Percentiles rank a stretch among this genome's conserved stretches.
phyloP scores from a whole-genome alignment of 345 rosid species.

The Murraya koenigii region DNA sequence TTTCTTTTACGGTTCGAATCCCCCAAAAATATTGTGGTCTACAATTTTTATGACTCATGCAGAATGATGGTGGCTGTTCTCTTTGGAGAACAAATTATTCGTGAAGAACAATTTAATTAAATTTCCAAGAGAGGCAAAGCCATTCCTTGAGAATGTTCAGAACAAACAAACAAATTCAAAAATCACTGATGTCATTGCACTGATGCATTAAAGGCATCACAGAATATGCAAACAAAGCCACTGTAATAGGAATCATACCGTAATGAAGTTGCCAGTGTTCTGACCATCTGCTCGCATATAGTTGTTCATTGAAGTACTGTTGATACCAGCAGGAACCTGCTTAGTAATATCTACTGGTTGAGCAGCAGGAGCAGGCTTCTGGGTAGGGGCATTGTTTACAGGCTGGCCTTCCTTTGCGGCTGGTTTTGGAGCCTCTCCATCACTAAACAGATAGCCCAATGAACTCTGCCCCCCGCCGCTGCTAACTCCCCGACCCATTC shows the following conservation, averaged over 20 bases:
- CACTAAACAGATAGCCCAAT: conserved; percentile 73
- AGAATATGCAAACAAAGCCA: background rate
- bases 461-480: conserved; percentile 90
- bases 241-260: conserved; percentile 35
- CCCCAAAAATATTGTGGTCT: background rate
- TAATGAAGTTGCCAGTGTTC: conserved; percentile 79
- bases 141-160: background rate
- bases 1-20: background rate
- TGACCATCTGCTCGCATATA: conserved; percentile 80
- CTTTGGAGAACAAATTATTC: background rate
- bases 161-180: background rate
- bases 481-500: conserved; percentile 82
- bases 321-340: conserved; percentile 68
- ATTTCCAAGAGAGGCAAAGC: background rate
- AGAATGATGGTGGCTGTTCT: background rate
- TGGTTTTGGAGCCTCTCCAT: conserved; percentile 70
- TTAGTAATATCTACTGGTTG: conserved; percentile 46
- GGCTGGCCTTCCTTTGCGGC: conserved; percentile 35
- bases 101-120: background rate
- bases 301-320: conserved; percentile 59
- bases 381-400: conserved; percentile 25
- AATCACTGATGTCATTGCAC: background rate
- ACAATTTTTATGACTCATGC: background rate
- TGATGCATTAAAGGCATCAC: background rate
- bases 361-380: conserved; percentile 41